A percentile compares a stretch with the other conserved stretches of the same genome.
Conservation (phyloP, 2,329 filamentous ascomycete species). For the Huntiella abstrusa region DNA sequence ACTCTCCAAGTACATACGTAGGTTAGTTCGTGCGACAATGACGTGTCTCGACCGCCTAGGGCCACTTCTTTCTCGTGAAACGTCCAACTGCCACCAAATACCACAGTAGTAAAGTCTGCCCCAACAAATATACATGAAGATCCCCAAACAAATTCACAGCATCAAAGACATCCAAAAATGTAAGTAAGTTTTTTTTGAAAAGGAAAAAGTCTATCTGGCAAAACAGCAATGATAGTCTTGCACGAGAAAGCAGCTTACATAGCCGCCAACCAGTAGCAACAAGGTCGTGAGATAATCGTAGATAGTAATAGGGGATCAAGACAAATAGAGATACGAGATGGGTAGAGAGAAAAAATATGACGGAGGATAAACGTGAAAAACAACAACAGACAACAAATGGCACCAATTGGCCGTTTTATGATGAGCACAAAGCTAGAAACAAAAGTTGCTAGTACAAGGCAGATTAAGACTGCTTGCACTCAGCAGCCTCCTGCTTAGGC, state of each 20-base stretch:
- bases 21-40: too few species aligned
- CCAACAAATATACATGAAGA: too few species aligned
- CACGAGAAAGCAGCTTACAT: too few species aligned
- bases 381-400: constrained; percentile 5
- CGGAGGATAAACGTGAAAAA: not conserved
- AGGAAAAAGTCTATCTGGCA: not conserved
- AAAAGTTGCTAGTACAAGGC: constrained; percentile 1
- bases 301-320: not conserved
- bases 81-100: too few species aligned
- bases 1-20: too few species aligned
- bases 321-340: not conserved
- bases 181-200: too few species aligned
- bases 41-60: too few species aligned
- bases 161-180: too few species aligned
- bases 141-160: too few species aligned
- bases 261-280: not conserved
- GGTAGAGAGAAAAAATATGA: not conserved
- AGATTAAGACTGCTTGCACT: constrained; percentile 84
- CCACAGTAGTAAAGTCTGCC: too few species aligned
- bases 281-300: not conserved
- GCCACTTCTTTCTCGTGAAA: too few species aligned
- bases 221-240: not conserved
- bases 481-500: constrained; percentile 83
- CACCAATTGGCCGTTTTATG: constrained; percentile 5
- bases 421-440: constrained; percentile 1